Evolutionary conservation across 345 rosid species (phyloP).

Genomic region (Viola odorata): DNA sequence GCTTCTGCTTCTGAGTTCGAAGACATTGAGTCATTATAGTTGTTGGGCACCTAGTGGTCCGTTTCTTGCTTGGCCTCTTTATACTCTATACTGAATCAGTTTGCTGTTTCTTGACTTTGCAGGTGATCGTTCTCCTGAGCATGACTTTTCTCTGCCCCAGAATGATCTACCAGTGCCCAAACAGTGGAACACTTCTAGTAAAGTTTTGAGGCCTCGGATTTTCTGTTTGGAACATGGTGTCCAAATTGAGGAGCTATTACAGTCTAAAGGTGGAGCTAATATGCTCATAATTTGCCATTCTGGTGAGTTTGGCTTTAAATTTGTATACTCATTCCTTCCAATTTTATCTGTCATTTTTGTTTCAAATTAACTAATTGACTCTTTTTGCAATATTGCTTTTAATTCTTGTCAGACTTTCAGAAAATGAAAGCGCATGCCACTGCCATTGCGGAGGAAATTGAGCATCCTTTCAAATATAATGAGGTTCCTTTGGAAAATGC

Average conservation of each 20-base stretch:
- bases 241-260: slow-evolving; percentile 67
- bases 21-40: neutral
- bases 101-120: slow-evolving; percentile 15
- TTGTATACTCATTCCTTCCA: neutral
- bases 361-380: neutral
- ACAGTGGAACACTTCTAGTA: slow-evolving; percentile 53
- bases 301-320: slow-evolving; percentile 41
- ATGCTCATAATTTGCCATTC: slow-evolving; percentile 88
- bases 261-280: slow-evolving; percentile 73
- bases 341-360: neutral
- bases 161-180: slow-evolving; percentile 23
- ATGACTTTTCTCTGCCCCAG: slow-evolving; percentile 20
- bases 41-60: neutral
- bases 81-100: slow-evolving; percentile 11
- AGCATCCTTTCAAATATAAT: slow-evolving; percentile 47
- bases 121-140: slow-evolving; percentile 20
- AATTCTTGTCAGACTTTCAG: slow-evolving; percentile 58
- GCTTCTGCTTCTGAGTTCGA: too few species aligned
- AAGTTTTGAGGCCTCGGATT: slow-evolving; percentile 69
- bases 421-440: slow-evolving; percentile 86
- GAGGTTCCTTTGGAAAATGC: slow-evolving; percentile 64
- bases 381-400: neutral
- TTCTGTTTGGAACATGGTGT: slow-evolving; percentile 93
- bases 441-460: slow-evolving; percentile 67
- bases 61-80: slow-evolving; percentile 6